Conservation (phyloP, 1,284 basidiomycete genomes). For the Cutaneotrichosporon curvatum region DNA sequence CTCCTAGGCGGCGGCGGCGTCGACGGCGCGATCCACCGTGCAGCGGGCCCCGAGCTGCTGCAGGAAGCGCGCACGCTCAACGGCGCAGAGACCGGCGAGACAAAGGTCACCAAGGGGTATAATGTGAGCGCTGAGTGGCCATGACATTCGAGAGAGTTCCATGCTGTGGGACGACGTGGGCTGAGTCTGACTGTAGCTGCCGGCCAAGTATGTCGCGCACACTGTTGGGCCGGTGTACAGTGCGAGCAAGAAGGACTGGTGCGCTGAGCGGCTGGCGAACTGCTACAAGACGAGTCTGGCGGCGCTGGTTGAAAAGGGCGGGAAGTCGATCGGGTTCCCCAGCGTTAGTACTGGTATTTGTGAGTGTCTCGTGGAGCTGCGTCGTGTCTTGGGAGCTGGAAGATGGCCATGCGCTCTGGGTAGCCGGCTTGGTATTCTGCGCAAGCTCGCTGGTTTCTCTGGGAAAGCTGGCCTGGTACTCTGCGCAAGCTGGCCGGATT, state of each 20-base stretch:
- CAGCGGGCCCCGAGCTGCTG: slow-evolving; percentile 67
- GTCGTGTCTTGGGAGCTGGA: too few relatives aligned
- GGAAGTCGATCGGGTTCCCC: slow-evolving; percentile 58
- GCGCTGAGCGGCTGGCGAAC: slow-evolving; percentile 56
- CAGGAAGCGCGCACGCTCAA: slow-evolving; percentile 62
- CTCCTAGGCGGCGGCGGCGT: slow-evolving; percentile 59
- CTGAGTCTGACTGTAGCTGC: slow-evolving; percentile 27
- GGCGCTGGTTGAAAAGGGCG: slow-evolving; percentile 55
- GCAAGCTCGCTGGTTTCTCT: too few relatives aligned
- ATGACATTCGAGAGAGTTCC: too few relatives aligned
- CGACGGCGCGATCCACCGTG: slow-evolving; percentile 56
- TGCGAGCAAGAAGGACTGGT: slow-evolving; percentile 45
- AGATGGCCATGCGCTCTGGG: too few relatives aligned
- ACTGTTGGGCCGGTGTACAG: slow-evolving; percentile 82
- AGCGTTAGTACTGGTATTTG: slow-evolving; percentile 37
- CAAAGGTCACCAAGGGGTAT: slow-evolving; percentile 42
- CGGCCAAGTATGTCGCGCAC: slow-evolving; percentile 71
- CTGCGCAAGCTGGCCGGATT: too few relatives aligned
- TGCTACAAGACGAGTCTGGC: slow-evolving; percentile 67
- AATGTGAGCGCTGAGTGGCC: slow-evolving; percentile 24
- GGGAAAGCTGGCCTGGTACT: too few relatives aligned
- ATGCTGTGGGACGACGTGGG: too few relatives aligned
- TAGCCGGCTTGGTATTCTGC: too few relatives aligned
- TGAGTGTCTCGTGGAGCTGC: slow-evolving; percentile 20
- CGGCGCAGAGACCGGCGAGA: slow-evolving; percentile 73